These are phyloP conservation scores for Haberlea rhodopensis DNA, from an alignment of 257 asterid genomes.

Conservation along the genomic window DNA sequence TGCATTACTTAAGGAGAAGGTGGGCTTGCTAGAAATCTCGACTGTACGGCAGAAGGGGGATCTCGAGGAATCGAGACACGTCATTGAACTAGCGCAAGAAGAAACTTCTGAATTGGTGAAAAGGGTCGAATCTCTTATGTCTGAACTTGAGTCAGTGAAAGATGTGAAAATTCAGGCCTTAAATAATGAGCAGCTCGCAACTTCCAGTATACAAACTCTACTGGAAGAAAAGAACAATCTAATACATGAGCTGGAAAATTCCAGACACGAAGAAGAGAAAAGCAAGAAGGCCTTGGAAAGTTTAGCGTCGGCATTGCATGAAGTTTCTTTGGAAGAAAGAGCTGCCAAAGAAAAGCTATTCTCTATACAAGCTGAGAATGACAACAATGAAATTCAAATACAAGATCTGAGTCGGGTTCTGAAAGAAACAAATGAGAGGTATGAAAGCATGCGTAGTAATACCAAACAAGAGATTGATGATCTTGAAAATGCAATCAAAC, in stretches of 20 bases:
- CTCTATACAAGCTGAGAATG: constrained; percentile 55
- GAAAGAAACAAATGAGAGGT: constrained; percentile 80
- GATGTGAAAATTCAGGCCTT: constrained; percentile 66
- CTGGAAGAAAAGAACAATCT: constrained; percentile 70
- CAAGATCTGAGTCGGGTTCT: constrained; percentile 70
- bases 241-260: constrained; percentile 54
- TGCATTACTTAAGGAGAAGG: constrained; percentile 71
- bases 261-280: constrained; percentile 90
- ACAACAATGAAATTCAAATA: constrained; percentile 60
- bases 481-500: constrained; percentile 49
- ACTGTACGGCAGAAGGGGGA: constrained; percentile 59
- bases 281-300: constrained; percentile 92
- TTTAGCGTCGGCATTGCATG: constrained; percentile 85
- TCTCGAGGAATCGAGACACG: constrained; percentile 59
- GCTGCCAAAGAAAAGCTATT: constrained; percentile 78
- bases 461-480: constrained; percentile 64
- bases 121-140: constrained; percentile 54
- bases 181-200: constrained; percentile 77
- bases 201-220: constrained; percentile 60
- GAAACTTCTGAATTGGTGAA: constrained; percentile 61
- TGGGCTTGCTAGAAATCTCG: constrained; percentile 66
- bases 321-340: constrained; percentile 86
- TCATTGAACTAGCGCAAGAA: constrained; percentile 51
- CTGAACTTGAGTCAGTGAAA: constrained; percentile 60
- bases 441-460: constrained; percentile 68